Percentiles rank a stretch among this genome's conserved stretches.
Evolutionary conservation across 345 rosid genomes (phyloP).

Genomic region (Arabidopsis arenosa): DNA sequence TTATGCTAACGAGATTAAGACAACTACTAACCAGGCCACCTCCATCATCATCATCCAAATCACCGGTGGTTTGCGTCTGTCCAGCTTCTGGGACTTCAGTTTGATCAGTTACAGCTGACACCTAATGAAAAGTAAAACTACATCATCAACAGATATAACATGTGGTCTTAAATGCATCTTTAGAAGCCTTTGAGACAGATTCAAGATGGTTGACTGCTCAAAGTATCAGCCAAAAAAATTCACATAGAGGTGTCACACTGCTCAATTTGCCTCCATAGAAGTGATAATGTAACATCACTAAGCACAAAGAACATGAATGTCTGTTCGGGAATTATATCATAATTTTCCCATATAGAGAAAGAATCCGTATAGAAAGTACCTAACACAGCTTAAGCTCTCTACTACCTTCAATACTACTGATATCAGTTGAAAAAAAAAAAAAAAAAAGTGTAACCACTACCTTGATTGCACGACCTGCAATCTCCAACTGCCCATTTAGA

Average conservation of each 20-base stretch:
- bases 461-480: constrained; percentile 91
- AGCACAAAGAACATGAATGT: constrained; percentile 21
- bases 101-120: constrained; percentile 95
- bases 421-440: neutral
- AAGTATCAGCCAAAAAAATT: constrained; percentile 12
- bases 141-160: constrained; percentile 15
- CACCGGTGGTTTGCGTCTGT: constrained; percentile 58
- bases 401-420: neutral
- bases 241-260: constrained; percentile 23
- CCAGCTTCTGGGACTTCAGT: constrained; percentile 65
- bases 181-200: constrained; percentile 11
- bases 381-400: constrained; percentile 17
- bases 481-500: constrained; percentile 89
- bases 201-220: constrained; percentile 7
- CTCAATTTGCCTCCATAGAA: constrained; percentile 7
- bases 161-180: constrained; percentile 22
- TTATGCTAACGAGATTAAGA: constrained; percentile 16
- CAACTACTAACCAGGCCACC: constrained; percentile 84
- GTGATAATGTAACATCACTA: constrained; percentile 3
- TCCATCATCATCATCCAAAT: constrained; percentile 97
- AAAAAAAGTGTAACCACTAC: constrained; percentile 45
- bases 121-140: constrained; percentile 51
- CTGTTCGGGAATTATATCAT: constrained; percentile 11
- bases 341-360: neutral
- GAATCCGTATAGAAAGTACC: neutral